These are phyloP conservation scores for Achaetomium macrosporum DNA, from an alignment of 2,329 filamentous ascomycete species.

Conservation along the genomic window DNA sequence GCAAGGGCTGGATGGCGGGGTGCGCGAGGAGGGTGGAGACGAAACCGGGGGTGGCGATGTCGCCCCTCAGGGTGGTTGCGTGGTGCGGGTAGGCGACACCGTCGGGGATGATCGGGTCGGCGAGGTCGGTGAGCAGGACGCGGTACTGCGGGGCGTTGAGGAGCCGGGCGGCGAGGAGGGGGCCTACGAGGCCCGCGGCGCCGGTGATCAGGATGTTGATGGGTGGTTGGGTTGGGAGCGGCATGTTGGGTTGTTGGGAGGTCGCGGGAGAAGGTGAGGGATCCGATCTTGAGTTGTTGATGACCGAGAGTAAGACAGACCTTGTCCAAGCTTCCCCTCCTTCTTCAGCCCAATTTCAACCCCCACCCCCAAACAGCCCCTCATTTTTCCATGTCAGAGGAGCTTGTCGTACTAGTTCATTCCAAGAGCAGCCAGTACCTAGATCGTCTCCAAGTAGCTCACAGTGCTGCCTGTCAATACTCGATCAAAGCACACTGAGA, in stretches of 20 bases:
- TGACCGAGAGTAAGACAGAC: no score
- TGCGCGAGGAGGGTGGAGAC: conserved; percentile 37
- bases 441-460: no score
- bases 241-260: not conserved
- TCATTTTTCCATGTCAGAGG: no score
- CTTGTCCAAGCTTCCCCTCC: no score
- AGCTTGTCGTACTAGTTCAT: no score
- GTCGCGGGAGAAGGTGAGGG: no score
- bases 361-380: no score
- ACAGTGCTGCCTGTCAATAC: no score
- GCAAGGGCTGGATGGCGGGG: conserved; percentile 36
- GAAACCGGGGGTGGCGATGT: conserved; percentile 37
- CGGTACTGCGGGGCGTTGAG: conserved; percentile 35
- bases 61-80: conserved; percentile 44
- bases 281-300: no score
- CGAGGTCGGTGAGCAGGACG: conserved; percentile 48
- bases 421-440: no score
- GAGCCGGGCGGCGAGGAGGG: conserved; percentile 35
- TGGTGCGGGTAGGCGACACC: conserved; percentile 44
- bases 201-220: conserved; percentile 31
- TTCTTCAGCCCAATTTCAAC: no score
- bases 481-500: no score
- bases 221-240: not conserved
- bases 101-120: conserved; percentile 44
- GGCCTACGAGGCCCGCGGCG: conserved; percentile 32